phyloP scores from a whole-genome alignment of 2,329 filamentous ascomycete species.

The Incumbomyces delicatus region DNA sequence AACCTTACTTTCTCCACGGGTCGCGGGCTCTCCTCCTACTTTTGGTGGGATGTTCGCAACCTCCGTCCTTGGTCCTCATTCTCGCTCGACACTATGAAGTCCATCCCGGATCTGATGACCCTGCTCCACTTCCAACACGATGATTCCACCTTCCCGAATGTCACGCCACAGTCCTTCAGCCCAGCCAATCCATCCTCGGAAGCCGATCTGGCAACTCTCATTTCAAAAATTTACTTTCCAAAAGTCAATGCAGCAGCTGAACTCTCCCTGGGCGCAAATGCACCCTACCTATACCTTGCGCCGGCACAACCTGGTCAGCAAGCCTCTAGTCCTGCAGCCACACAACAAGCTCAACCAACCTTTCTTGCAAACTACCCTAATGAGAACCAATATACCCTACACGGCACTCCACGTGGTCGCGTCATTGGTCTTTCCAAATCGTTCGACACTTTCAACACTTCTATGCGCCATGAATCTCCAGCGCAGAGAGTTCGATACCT shows the following conservation, averaged over 20 bases:
- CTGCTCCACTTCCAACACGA: slow-evolving; percentile 64
- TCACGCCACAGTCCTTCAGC: slow-evolving; percentile 23
- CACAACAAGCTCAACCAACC: slow-evolving; percentile 37
- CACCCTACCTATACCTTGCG: slow-evolving; percentile 36
- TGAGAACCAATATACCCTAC: slow-evolving; percentile 35
- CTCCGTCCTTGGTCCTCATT: slow-evolving; percentile 76
- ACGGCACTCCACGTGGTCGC: slow-evolving; percentile 47
- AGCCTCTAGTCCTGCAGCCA: slow-evolving; percentile 23
- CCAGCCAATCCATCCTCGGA: slow-evolving; percentile 70
- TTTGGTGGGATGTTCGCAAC: slow-evolving; percentile 94
- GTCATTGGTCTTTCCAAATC: slow-evolving; percentile 80
- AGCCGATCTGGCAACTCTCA: slow-evolving; percentile 62
- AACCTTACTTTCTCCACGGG: slow-evolving; percentile 60
- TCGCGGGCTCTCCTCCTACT: slow-evolving; percentile 65
- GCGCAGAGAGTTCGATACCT: slow-evolving; percentile 84
- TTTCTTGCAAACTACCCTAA: slow-evolving; percentile 46
- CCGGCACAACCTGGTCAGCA: slow-evolving; percentile 22
- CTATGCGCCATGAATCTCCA: slow-evolving; percentile 78
- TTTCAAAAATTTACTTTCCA: slow-evolving; percentile 67
- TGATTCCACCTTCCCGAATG: slow-evolving; percentile 40
- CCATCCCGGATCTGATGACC: slow-evolving; percentile 60
- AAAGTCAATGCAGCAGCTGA: slow-evolving; percentile 79
- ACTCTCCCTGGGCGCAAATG: slow-evolving; percentile 60
- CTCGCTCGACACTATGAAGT: slow-evolving; percentile 59
- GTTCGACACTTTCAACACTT: slow-evolving; percentile 91